These are phyloP conservation scores for Clonostachys byssicola DNA, from an alignment of 2,329 filamentous ascomycete genomes.

Conservation along the genomic window DNA sequence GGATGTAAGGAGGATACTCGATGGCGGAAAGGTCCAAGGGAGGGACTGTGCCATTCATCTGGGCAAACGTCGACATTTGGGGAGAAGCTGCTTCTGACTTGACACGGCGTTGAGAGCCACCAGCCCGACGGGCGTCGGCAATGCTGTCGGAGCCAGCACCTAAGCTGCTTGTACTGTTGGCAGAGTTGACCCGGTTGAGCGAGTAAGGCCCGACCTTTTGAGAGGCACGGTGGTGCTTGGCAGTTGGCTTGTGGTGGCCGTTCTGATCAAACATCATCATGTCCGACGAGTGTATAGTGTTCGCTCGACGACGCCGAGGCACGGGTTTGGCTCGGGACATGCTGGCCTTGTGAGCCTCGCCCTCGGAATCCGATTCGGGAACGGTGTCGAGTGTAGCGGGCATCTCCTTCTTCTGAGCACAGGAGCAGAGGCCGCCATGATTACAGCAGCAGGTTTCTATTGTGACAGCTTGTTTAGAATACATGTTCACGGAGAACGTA, in stretches of 20 bases:
- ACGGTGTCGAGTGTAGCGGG: constrained; percentile 51
- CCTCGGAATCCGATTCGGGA: constrained; percentile 58
- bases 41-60: constrained; percentile 46
- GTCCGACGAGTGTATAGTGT: constrained; percentile 58
- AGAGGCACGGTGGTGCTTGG: constrained; percentile 56
- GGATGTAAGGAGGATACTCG: constrained; percentile 42
- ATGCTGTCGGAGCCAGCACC: constrained; percentile 21
- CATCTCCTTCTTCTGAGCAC: constrained; percentile 56
- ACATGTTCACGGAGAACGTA: constrained; percentile 3
- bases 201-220: constrained; percentile 61
- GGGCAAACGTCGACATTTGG: constrained; percentile 45
- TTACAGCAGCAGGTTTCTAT: constrained; percentile 67
- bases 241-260: constrained; percentile 58
- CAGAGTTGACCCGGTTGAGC: constrained; percentile 53
- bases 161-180: constrained; percentile 47
- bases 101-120: constrained; percentile 41
- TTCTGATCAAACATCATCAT: constrained; percentile 57
- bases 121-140: constrained; percentile 1
- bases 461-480: constrained; percentile 8
- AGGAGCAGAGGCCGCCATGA: constrained; percentile 64
- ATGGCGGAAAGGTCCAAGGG: constrained; percentile 56
- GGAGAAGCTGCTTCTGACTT: constrained; percentile 62
- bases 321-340: constrained; percentile 32
- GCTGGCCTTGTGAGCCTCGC: constrained; percentile 23
- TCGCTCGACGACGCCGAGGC: constrained; percentile 50